Conservation (phyloP, 202 grass and related monocot genomes). For the Tripidium arundinaceum region DNA sequence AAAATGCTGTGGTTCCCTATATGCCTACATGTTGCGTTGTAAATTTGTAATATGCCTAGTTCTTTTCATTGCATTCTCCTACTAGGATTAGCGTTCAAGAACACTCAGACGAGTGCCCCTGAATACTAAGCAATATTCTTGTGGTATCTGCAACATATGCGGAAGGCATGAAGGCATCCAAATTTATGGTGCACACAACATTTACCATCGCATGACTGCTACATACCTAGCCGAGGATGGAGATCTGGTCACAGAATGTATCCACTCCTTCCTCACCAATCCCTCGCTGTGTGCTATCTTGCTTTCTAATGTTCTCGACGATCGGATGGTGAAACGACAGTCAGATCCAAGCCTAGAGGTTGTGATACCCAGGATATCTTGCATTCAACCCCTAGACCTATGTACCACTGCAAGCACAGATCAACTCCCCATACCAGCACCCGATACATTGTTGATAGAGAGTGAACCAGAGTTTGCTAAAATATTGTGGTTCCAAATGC, state of each 20-base stretch:
- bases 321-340: background rate
- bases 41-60: too few relatives aligned
- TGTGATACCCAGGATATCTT: background rate
- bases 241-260: too few relatives aligned
- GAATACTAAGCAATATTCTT: background rate
- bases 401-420: background rate
- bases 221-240: too few relatives aligned
- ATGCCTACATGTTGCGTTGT: too few relatives aligned
- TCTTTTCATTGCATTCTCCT: too few relatives aligned
- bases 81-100: background rate
- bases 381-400: background rate
- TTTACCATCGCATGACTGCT: too few relatives aligned
- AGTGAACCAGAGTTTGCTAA: background rate
- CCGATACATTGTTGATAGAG: background rate
- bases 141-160: too few relatives aligned
- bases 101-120: background rate
- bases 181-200: too few relatives aligned
- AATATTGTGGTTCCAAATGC: background rate
- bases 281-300: too few relatives aligned
- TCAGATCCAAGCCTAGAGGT: background rate
- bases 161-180: too few relatives aligned
- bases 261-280: too few relatives aligned
- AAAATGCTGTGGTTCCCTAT: too few relatives aligned
- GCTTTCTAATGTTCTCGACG: background rate
- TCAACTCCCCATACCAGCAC: fast-evolving